phyloP scores from a whole-genome alignment of 192 early-diverging fungal species.

The Mortierella antarctica region DNA sequence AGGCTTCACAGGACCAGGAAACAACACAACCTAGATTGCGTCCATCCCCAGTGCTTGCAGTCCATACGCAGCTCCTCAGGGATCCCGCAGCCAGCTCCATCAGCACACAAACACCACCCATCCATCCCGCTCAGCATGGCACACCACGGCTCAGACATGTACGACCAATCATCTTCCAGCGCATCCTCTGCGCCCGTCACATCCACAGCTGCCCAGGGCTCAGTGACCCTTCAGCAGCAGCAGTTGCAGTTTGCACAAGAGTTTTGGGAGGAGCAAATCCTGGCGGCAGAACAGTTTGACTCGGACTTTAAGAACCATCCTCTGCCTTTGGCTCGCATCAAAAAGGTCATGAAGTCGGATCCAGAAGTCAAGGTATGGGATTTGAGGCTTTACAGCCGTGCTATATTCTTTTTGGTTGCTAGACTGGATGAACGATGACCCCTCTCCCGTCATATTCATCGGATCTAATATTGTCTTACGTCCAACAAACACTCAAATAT shows the following conservation, averaged over 20 bases:
- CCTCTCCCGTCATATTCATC: background rate
- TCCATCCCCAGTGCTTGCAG: background rate
- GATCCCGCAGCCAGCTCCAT: background rate
- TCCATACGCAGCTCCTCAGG: background rate
- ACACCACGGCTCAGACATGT: constrained; percentile 11
- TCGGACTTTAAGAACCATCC: constrained; percentile 94
- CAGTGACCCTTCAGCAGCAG: constrained; percentile 21
- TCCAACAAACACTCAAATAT: background rate
- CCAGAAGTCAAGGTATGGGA: constrained; percentile 86
- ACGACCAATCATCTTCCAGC: constrained; percentile 11
- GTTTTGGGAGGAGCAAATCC: constrained; percentile 83
- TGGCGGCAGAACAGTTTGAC: constrained; percentile 71
- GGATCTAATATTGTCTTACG: background rate
- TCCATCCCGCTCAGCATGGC: constrained; percentile 1
- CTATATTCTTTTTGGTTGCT: too few relatives aligned
- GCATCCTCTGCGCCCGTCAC: constrained; percentile 12
- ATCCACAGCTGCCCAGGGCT: constrained; percentile 7
- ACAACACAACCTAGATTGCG: background rate
- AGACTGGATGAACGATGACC: background rate
- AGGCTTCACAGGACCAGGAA: background rate
- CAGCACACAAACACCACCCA: background rate
- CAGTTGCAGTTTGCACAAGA: constrained; percentile 47
- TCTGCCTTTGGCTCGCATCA: constrained; percentile 95
- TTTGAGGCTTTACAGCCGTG: background rate
- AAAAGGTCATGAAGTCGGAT: constrained; percentile 99